A percentile compares a stretch with the other conserved stretches of the same genome.
Conservation (phyloP, 164 flowering plant genomes). For the Euptelea pleiosperma region DNA sequence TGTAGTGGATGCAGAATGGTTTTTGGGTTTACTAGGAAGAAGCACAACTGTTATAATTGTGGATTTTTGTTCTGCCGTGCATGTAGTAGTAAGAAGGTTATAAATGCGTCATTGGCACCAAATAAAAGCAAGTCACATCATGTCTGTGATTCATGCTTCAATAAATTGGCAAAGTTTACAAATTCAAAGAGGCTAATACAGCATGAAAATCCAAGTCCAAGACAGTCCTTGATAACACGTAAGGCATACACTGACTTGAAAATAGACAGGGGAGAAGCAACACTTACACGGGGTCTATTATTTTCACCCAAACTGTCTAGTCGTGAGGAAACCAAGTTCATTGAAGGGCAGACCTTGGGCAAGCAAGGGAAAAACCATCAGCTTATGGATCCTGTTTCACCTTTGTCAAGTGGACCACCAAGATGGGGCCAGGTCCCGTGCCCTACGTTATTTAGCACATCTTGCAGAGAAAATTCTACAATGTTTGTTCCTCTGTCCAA, state of each 20-base stretch:
- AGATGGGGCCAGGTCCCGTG: conserved; percentile 58
- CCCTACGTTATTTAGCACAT: conserved; percentile 32
- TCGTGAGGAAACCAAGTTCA: conserved; percentile 19
- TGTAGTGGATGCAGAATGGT: conserved; percentile 51
- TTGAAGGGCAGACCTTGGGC: conserved; percentile 16
- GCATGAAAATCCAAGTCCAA: conserved; percentile 26
- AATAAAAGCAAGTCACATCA: conserved; percentile 47
- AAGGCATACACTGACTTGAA: conserved; percentile 20
- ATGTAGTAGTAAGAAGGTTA: conserved; percentile 55
- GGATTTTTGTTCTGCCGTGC: conserved; percentile 55
- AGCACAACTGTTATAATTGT: conserved; percentile 65
- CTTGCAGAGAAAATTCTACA: conserved; percentile 14
- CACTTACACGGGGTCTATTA: conserved; percentile 16
- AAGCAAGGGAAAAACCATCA: conserved; percentile 24
- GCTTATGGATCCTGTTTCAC: conserved; percentile 16
- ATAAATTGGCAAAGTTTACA: conserved; percentile 23
- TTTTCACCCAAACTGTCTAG: conserved; percentile 20
- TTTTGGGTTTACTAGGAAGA: conserved; percentile 62
- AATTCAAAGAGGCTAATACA: conserved; percentile 12
- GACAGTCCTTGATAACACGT: conserved; percentile 20
- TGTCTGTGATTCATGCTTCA: conserved; percentile 62
- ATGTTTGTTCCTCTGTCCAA: conserved; percentile 6
- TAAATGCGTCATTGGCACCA: conserved; percentile 56
- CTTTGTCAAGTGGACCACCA: conserved; percentile 27
- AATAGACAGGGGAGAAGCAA: conserved; percentile 21